Evolutionary conservation across 148 eudicot species (phyloP), one percentile per base, ranked within the genome.

Genomic region (Fagopyrum homotropicum): DNA sequence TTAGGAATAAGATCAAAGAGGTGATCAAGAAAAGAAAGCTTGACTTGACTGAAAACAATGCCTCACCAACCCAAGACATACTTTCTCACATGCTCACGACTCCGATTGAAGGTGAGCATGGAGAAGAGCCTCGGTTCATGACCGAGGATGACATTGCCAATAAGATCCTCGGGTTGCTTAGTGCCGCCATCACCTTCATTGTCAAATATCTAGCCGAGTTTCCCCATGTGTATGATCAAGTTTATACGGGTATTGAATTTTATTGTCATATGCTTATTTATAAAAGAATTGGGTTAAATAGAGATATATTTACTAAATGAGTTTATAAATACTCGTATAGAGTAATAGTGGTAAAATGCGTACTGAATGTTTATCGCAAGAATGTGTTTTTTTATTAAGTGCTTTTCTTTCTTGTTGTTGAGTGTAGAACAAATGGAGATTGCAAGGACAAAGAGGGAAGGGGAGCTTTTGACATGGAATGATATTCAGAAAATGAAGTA

Each of bases 371-470:
- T 22, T 22, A 22, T 22, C 26, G 26, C 26, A 22, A 22, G 0
- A 22, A 22, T 22, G 40, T 35, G 40, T 35, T 1, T 68, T 22
- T 35, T 40, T 26, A 1, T 68, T 35, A 22, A 22, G 35, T 0
- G 0, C 4, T 68, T 4, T 73, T 17, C 11, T 8, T 72, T 7
- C 50, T 51, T 19, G 3, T 22, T 51, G 11, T 40, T 70, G 71
- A 68, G 44, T 64, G 71, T 72, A 81, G 83, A 81, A 17, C 83
- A 81, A 81, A 77, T 75, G 75, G 80, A 77, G 72, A 75, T 81
- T 16, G 75, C 64, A 14, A 61, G 52, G 7, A 0, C 72, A 29
- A 81, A 81, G 46, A 68, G 10, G 8, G 30, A 45, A 29, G 80
- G 73, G 7, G 83, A 81, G 12, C 66, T 74, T 7, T 69, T 81